A percentile compares a stretch with the other conserved stretches of the same genome.
Evolutionary conservation across 2,329 filamentous ascomycete species (phyloP).

Genomic region (Torrubiella hemipterigena): DNA sequence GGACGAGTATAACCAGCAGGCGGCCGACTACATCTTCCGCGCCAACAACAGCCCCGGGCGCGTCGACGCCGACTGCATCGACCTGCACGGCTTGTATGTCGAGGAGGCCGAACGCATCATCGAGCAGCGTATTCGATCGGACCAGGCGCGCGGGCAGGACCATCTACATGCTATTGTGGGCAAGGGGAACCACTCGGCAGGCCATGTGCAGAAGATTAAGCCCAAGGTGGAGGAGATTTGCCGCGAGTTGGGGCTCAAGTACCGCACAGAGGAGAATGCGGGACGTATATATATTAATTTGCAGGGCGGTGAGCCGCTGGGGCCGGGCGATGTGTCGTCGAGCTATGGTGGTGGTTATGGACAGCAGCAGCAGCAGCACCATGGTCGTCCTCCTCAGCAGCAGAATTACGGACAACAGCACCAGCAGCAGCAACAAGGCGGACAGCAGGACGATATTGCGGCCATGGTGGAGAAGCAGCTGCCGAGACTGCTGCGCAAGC

Average conservation of each 20-base stretch:
- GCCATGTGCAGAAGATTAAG: slow-evolving; percentile 87
- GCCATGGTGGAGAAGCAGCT: slow-evolving; percentile 49
- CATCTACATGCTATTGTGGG: slow-evolving; percentile 94
- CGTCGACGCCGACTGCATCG: slow-evolving; percentile 72
- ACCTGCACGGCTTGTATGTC: slow-evolving; percentile 88
- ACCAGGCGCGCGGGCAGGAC: slow-evolving; percentile 58
- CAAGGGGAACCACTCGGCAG: slow-evolving; percentile 76
- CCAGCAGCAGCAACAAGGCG: slow-evolving; percentile 29
- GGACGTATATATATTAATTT: slow-evolving; percentile 84
- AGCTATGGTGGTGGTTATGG: slow-evolving; percentile 20
- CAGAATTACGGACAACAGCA: slow-evolving; percentile 31
- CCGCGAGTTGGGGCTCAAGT: slow-evolving; percentile 69
- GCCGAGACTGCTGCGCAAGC: slow-evolving; percentile 47
- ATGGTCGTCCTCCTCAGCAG: slow-evolving; percentile 25
- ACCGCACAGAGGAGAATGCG: slow-evolving; percentile 75
- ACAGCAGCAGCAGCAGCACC: slow-evolving; percentile 19
- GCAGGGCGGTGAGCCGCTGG: slow-evolving; percentile 53
- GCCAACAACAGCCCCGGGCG: slow-evolving; percentile 77
- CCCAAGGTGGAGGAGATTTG: slow-evolving; percentile 87
- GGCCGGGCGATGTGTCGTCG: slow-evolving; percentile 27
- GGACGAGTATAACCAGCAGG: slow-evolving; percentile 82
- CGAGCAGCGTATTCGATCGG: slow-evolving; percentile 72
- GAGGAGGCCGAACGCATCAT: slow-evolving; percentile 90
- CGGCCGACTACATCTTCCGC: slow-evolving; percentile 87
- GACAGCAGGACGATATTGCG: slow-evolving; percentile 40